Base-by-base conservation (phyloP, 108 stramenopile genomes). In the Hondaea fermentalgiana region DNA sequence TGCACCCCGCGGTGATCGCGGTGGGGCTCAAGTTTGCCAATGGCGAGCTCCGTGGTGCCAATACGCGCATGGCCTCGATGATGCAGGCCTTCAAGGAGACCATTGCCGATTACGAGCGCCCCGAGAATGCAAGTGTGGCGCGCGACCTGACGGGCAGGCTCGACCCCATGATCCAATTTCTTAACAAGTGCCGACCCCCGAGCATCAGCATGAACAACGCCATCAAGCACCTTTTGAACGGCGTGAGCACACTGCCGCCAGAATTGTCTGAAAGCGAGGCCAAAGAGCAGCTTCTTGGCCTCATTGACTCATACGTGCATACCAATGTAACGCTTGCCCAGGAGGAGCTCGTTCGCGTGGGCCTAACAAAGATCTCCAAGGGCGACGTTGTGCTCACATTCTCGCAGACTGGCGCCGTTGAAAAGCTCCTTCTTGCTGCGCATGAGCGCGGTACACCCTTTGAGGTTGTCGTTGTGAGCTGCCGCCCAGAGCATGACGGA, bases 171-270 rank as follows among this genome's bases (percentile, higher is more conserved):
- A 98, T 97, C 93, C 92, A 95, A 64, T 96, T 95, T 83, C 95
- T 97, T 95, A 96, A 95, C 17, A 88, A 95, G 19, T 98, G 97
- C 92, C 96, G 98, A 49, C 97, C 96, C 12, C 98, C 97, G 88
- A 95, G 95, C 14, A 97, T 98, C 57, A 96, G 94, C 72, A 99
- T 98, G 98, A 97, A 97, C 53, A 98, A 98, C 90, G 97, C 97
- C 55, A 96, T 97, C 92, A 97, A 97, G 28, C 96, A 96, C 92
- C 88, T 97, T 5, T 96, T 96, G 89, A 76, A 93, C 23, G 95
- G 93, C 64, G 95, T 97, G n/a, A 95, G 96, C 51, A 94, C 94
- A 69, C 89, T 98, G 58, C 93, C 96, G 55, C 95, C 97, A n/a
- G 96, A 97, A 8, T 60, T 96, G 92, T 88, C 92, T 10, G 94